Evolutionary conservation across 2,329 filamentous ascomycete genomes (phyloP), one percentile per base, ranked within the genome.

Genomic region (Ophiostoma angusticollis): DNA sequence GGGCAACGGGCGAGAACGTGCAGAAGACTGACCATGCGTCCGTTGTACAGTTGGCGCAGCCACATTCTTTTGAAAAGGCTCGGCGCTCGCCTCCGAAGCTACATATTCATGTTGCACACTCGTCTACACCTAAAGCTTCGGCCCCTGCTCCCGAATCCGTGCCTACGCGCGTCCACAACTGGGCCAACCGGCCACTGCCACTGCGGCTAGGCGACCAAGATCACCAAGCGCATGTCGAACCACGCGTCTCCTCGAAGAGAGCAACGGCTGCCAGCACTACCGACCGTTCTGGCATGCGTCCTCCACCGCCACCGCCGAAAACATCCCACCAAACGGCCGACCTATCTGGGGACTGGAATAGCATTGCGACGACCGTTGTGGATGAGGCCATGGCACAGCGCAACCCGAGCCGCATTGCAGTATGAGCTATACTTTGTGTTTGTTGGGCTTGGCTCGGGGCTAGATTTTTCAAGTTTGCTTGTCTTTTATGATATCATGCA

Each of bases 361-460:
- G 41, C 31, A 31, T 45, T 9, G 41, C 34, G 25, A 45, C 33
- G 24, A 45, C 44, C 0, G 39, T 45, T 29, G 44, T 45, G 9
- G 44, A 45, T 13, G 44, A 45, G 8, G 30, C 21, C 13, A 35
- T 39, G 36, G 25, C 27, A 1, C 37, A 27, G 6, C 18, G n/a
- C n/a, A 24, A 37, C 12, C 25, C 39, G 3, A n/a, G 21, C 3
- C 29, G 31, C 28, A 37, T 41, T 19, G 25, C 35, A 7, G 29
- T 37, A 19, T 41, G 23, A 27, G 1, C 5, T 13, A 11, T 5
- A 3, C 11, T n/a, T n/a, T 25, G 6, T 14, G n/a, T 34, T 13
- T 39, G n/a, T n/a, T n/a, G n/a, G n/a, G n/a, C n/a, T n/a, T n/a
- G n/a, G n/a, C n/a, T n/a, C n/a, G n/a, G n/a, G n/a, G n/a, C n/a